phyloP scores from a whole-genome alignment of 2,329 filamentous ascomycete genomes.

The Neopestalotiopsis rosae region DNA sequence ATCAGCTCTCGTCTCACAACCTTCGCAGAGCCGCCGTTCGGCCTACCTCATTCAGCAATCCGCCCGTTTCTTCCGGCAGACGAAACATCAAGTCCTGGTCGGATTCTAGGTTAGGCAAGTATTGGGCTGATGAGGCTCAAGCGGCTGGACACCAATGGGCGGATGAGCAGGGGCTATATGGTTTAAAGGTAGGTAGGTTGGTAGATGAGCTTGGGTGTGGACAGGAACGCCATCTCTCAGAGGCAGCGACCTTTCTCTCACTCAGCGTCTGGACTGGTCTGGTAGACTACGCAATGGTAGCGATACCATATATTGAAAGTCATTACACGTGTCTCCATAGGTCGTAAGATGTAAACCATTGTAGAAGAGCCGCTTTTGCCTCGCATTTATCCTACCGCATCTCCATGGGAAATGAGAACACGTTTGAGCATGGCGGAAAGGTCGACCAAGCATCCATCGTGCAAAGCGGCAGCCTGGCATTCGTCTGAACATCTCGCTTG shows the following conservation, averaged over 20 bases:
- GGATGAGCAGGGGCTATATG: not conserved
- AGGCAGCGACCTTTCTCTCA: too few relatives aligned
- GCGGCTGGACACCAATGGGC: not conserved
- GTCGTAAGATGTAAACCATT: too few relatives aligned
- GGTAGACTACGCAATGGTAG: too few relatives aligned
- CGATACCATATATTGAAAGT: too few relatives aligned
- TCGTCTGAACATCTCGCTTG: not conserved
- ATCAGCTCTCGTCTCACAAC: not conserved
- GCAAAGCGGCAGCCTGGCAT: not conserved
- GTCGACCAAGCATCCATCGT: not conserved
- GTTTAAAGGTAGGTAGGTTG: too few relatives aligned
- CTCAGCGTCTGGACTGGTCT: too few relatives aligned
- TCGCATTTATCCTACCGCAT: not conserved
- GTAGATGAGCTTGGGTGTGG: too few relatives aligned
- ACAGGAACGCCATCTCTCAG: too few relatives aligned
- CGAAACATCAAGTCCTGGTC: not conserved
- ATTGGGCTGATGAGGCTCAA: conserved; percentile 1
- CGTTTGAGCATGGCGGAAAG: not conserved
- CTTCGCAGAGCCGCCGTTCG: not conserved
- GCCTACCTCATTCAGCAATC: not conserved
- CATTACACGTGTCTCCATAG: too few relatives aligned
- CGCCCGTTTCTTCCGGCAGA: not conserved
- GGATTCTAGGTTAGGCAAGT: not conserved
- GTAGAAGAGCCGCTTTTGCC: not conserved
- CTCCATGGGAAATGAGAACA: not conserved